phyloP scores from a whole-genome alignment of 257 asterid species.

The Capsicum baccatum region DNA sequence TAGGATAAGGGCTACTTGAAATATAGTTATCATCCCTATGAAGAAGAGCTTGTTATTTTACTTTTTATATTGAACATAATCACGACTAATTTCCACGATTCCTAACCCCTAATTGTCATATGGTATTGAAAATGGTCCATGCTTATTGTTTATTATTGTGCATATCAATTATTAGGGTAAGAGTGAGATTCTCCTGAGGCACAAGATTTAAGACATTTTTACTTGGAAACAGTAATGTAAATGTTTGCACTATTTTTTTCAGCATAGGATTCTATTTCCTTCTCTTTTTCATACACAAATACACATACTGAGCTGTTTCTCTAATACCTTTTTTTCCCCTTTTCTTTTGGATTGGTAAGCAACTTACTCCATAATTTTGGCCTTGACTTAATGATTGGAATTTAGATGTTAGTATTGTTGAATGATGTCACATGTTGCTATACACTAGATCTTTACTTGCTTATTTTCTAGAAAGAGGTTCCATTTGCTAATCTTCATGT shows the following conservation, averaged over 20 bases:
- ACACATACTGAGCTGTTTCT: neutral
- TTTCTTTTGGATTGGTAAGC: neutral
- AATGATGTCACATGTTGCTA: neutral
- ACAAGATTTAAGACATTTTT: neutral
- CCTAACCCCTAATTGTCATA: neutral
- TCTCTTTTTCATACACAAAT: neutral
- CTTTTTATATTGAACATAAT: neutral
- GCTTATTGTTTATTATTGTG: neutral
- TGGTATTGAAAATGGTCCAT: neutral
- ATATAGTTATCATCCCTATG: neutral
- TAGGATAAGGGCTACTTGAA: neutral
- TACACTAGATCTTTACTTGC: neutral
- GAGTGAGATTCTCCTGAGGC: neutral
- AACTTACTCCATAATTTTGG: neutral
- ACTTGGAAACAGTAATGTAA: constrained; percentile 13
- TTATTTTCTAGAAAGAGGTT: neutral
- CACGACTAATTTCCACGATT: constrained; percentile 1
- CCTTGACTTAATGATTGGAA: constrained; percentile 12
- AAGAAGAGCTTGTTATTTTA: neutral
- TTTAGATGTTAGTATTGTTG: neutral
- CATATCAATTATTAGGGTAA: constrained; percentile 6
- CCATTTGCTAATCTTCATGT: constrained; percentile 17
- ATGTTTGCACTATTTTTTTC: neutral
- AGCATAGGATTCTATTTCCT: constrained; percentile 6
- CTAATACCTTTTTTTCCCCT: neutral